phyloP scores from a whole-genome alignment of 257 asterid genomes.

The Plantago elongata region DNA sequence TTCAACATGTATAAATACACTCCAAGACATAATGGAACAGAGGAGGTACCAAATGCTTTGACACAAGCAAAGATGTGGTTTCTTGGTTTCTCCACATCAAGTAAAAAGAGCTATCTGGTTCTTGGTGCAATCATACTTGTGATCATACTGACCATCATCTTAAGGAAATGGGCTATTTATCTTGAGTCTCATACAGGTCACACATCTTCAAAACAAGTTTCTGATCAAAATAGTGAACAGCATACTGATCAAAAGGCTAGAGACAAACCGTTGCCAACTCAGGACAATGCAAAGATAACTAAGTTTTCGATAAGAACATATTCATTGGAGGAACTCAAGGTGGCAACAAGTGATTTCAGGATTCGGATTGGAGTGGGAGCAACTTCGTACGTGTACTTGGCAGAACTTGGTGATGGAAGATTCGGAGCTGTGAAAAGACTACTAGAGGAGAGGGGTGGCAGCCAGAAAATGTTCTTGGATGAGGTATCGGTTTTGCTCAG shows the following conservation, averaged over 20 bases:
- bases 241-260: constrained; percentile 15
- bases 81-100: constrained; percentile 54
- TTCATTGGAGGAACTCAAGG: constrained; percentile 50
- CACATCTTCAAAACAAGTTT: constrained; percentile 8
- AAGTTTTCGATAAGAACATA: constrained; percentile 49
- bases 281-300: not conserved
- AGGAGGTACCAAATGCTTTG: constrained; percentile 12
- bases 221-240: constrained; percentile 13
- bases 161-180: constrained; percentile 37
- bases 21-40: constrained; percentile 24
- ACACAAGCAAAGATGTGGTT: constrained; percentile 43
- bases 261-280: constrained; percentile 2
- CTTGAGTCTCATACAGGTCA: constrained; percentile 13
- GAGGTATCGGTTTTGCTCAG: constrained; percentile 81
- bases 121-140: constrained; percentile 46
- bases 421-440: constrained; percentile 73
- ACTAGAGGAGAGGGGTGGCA: constrained; percentile 69
- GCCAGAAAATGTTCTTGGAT: constrained; percentile 70
- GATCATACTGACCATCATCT: constrained; percentile 37
- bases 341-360: constrained; percentile 57
- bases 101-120: constrained; percentile 41
- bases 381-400: constrained; percentile 67
- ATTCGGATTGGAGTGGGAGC: constrained; percentile 65
- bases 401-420: constrained; percentile 57
- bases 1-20: constrained; percentile 13